A percentile compares a stretch with the other conserved stretches of the same genome.
Evolutionary conservation across 2,329 filamentous ascomycete genomes (phyloP).

Genomic region (Hypomyces perniciosus): DNA sequence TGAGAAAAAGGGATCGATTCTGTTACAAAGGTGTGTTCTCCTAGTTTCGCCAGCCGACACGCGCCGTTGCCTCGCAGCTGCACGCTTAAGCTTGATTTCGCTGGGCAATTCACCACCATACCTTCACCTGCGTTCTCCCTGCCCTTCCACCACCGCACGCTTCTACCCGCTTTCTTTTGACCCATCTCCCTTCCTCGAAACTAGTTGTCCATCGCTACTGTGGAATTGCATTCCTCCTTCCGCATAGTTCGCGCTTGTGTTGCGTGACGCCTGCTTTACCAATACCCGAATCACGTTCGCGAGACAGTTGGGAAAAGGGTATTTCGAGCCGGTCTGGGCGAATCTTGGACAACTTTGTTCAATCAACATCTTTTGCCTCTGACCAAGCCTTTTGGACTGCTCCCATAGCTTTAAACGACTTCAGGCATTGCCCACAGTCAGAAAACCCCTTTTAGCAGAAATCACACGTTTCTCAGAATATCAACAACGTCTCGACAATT

Average conservation of each 20-base stretch:
- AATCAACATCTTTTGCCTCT: conserved; percentile 19
- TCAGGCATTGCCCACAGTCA: conserved; percentile 15
- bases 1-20: conserved; percentile 11
- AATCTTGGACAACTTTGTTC: conserved; percentile 7
- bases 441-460: conserved; percentile 1
- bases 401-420: conserved; percentile 14
- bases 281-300: not conserved
- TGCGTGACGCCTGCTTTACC: not conserved
- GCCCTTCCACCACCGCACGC: not conserved
- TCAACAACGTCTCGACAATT: not conserved
- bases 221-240: conserved; percentile 1
- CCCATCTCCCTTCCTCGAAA: conserved; percentile 1
- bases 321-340: not conserved
- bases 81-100: conserved; percentile 6
- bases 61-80: conserved; percentile 10
- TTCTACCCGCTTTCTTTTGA: conserved; percentile 4
- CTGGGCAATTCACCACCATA: not conserved
- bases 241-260: not conserved
- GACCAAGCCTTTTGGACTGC: conserved; percentile 19
- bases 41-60: conserved; percentile 9
- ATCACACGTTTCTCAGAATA: not conserved
- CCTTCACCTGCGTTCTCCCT: conserved; percentile 3
- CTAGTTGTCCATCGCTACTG: not conserved
- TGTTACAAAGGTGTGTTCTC: conserved; percentile 7
- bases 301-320: not conserved